These are phyloP conservation scores for Sporothrix protearum DNA, from an alignment of 2,329 filamentous ascomycete genomes.

Conservation along the genomic window DNA sequence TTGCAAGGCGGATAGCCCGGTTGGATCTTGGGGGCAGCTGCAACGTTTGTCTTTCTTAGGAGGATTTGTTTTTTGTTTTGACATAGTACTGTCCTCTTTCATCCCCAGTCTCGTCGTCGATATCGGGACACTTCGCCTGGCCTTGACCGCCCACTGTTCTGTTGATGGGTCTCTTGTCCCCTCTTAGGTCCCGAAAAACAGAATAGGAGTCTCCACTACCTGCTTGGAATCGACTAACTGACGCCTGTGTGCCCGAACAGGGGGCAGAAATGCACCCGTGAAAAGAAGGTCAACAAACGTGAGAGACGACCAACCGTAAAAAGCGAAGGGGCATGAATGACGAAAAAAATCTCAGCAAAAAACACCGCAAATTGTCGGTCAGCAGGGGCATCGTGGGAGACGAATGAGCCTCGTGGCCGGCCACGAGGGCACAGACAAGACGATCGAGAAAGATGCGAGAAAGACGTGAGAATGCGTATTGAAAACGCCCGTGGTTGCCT, in stretches of 20 bases:
- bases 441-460: background rate
- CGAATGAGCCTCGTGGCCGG: background rate
- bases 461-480: background rate
- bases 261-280: background rate
- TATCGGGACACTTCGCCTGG: background rate
- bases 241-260: conserved; percentile 8
- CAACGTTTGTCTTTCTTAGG: background rate
- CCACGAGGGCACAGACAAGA: background rate
- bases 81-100: background rate
- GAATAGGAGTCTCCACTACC: background rate
- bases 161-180: background rate
- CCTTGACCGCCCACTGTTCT: background rate
- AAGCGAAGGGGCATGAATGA: background rate
- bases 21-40: background rate
- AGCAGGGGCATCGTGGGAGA: background rate
- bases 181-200: background rate
- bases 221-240: background rate
- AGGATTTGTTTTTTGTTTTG: background rate
- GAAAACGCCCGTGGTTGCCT: conserved; percentile 7
- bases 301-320: background rate
- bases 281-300: background rate
- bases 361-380: conserved; percentile 10
- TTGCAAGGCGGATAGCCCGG: background rate
- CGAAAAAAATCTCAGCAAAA: background rate
- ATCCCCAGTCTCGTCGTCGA: background rate